Base-by-base conservation (phyloP, 2,329 filamentous ascomycete species). In the Eutypella sp. region DNA sequence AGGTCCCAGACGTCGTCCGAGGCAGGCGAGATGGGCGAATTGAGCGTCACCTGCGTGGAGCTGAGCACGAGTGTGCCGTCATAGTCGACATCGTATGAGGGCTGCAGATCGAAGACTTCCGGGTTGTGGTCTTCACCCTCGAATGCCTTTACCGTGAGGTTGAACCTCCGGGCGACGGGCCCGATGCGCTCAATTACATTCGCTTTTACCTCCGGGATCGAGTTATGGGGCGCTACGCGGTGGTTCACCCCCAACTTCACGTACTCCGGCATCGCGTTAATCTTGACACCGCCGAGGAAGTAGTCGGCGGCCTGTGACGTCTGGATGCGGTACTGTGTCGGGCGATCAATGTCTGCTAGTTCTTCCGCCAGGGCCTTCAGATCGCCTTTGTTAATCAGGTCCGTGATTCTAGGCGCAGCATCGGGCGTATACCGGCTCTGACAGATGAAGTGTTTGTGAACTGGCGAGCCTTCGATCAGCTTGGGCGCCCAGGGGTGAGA, bases 221-320 rank as follows among this genome's bases (percentile, higher is more conserved):
- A 70, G 52, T 78, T 70, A 49, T 78, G 75, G 15, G 76, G 67
- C n/a, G 76, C 76, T 34, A 81, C 70, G 6, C 78, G 76, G 62
- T 80, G 76, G 55, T 81, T 81, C 31, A 81, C 69, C 1, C 72
- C 68, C 0, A 75, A 69, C 3, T 64, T 70, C 38, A 77, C 70
- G 38, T 72, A 72, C 58, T 81, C 77, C 0, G 78, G 78, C 33
- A 81, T 67, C 2, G 78, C 78, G 47, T 81, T 81, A 51, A 75
- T 73, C 57, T 81, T 81, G 37, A 78, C 71, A 9, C 78, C 78
- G 20, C 76, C 78, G 27, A 61, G 59, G 55, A 81, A 71, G 27
- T 78, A 61, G 54, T 80, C 77, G 0, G 76, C 71, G 0, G 78
- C 74, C 60, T 80, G 76, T 0, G 74, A 78, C 2, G 78, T 80